Evolutionary conservation across 129 eudicot genomes (phyloP), one percentile per base, ranked within the genome.

Genomic region (Ambrosia trifida): DNA sequence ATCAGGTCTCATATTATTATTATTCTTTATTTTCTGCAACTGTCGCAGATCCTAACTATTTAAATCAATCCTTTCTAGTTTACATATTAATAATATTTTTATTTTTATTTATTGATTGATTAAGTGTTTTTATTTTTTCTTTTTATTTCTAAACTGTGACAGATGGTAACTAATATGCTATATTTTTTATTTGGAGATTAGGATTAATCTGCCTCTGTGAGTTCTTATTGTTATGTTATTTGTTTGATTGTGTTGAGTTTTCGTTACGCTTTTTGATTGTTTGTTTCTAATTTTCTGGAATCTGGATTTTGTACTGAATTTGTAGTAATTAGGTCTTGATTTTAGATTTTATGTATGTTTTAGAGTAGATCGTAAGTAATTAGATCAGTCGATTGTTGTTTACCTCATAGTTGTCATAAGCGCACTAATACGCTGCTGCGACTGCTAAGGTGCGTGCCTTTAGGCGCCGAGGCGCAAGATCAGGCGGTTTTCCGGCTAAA

Each of bases 1-100:
- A 40, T 53, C 45, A 53, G 47, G 67, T 52, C 16, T 7, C 28
- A 24, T 24, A 24, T 54, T 45, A 14, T 20, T 66, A 65, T 18
- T 52, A 12, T 11, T 7, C 5, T 24, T 57, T 4, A 4, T 3
- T 0, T 44, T 0, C 30, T 28, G 5, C 58, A 24, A 17, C 30
- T 30, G 45, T 30, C 45, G 0, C 19, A 14, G 77, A 16, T 31
- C 60, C 47, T 46, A 18, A 11, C 69, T 32, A 47, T 8, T 72
- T 46, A 46, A 24, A 33, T 46, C 70, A 0, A 64, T 52, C 28
- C 44, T 7, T 44, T 30, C 32, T 62, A 47, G 62, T 46, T 73
- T 73, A 73, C 40, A 44, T 61, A 61, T 64, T 11, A 62, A 45
- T 56, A 58, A 24, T 24, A 24, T 24, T 24, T 24, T 24, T 24